Evolutionary conservation across 306 rosid species (phyloP), one percentile per base, ranked within the genome.

Genomic region (Sindora glabra): DNA sequence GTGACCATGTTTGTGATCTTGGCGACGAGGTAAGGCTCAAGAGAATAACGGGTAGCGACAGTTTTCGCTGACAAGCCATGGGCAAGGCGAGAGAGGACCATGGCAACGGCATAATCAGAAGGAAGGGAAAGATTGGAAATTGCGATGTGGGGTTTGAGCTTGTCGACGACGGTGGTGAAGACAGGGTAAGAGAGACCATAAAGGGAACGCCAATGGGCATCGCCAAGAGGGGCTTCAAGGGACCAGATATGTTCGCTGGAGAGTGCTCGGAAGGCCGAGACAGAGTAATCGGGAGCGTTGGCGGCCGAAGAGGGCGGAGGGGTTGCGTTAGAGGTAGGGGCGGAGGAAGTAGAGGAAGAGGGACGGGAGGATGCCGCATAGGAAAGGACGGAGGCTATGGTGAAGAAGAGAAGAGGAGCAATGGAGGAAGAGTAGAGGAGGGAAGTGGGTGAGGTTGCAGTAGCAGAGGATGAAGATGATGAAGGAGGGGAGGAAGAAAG

Each of bases 1-100:
- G 95, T 92, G 62, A 86, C 94, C 96, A 92, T 88, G 80, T 92
- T 92, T 54, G 98, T 92, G 70, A 92, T 92, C 70, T 88, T 92
- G 62, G 98, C 78, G 36, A 88, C 79, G 13, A 88, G 86, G 56
- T 83, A 92, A n/a, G 96, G 96, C 15, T 92, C 98, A 5, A 92
- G 92, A 23, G 94, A 83, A 78, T 88, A 88, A 12, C 94, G 88
- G 0, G 82, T 8, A 3, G 95, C 95, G 8, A 86, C 56, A 56
- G 90, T 76, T 67, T 73, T 73, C 0, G 96, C 88, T 14, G 95
- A 79, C 59, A 83, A 74, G 42, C 96, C 98, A 52, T 92, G 96
- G 46, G 90, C 60, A 60, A 92, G 95, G 30, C 94, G 89, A 7
- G 96, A 92, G 62, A 92, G 89, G 24, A 92, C 96, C 96, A 86